These are phyloP conservation scores for Flammula alnicola DNA, from an alignment of 1,284 basidiomycete species.

Conservation along the genomic window DNA sequence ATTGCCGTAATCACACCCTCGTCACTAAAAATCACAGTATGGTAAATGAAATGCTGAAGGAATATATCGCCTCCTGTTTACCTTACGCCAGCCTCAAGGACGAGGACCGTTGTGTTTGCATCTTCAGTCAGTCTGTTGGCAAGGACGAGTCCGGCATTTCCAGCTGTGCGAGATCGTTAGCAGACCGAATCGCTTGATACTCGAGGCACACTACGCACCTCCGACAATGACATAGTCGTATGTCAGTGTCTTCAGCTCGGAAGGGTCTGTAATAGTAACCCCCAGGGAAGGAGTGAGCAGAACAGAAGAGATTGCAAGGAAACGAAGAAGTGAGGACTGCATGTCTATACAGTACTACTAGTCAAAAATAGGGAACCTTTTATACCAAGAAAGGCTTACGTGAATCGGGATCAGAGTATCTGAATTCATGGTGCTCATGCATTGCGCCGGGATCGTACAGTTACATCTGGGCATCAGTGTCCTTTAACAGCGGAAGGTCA, in stretches of 20 bases:
- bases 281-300: background rate
- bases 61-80: constrained; percentile 2
- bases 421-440: no score
- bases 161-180: constrained; percentile 14
- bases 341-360: no score
- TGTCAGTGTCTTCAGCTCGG: constrained; percentile 1
- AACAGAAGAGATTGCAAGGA: constrained; percentile 4
- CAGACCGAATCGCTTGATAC: background rate
- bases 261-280: constrained; percentile 4
- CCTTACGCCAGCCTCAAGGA: constrained; percentile 28
- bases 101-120: constrained; percentile 18
- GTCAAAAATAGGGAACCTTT: no score
- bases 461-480: no score
- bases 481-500: no score
- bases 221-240: constrained; percentile 12
- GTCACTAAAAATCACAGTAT: constrained; percentile 1
- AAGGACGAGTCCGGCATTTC: constrained; percentile 27
- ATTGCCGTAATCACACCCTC: constrained; percentile 1
- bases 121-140: constrained; percentile 24
- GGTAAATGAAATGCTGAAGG: background rate
- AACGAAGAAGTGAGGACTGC: background rate
- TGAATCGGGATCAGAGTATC: no score
- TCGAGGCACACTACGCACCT: background rate
- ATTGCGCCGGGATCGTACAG: no score
- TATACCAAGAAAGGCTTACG: no score